Percentiles rank a stretch among this genome's conserved stretches.
phyloP scores from a whole-genome alignment of 768 basidiomycete genomes.

The Mycena rebaudengoi region DNA sequence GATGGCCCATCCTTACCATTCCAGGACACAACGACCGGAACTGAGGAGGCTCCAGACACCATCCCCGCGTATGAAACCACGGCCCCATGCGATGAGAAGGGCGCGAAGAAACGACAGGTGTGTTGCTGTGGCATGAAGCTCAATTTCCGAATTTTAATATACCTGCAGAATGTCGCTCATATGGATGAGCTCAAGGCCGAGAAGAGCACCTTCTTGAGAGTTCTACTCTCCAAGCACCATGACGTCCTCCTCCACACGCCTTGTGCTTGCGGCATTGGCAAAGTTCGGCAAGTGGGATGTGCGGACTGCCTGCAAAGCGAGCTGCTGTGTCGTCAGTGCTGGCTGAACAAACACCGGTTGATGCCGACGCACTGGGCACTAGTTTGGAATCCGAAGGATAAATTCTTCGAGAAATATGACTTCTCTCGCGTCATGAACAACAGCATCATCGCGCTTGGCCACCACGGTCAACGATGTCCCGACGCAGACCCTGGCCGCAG shows the following conservation, averaged over 20 bases:
- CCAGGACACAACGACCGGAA: background rate
- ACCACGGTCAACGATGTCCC: slow-evolving; percentile 1
- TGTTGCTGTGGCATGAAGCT: background rate
- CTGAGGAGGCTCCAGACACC: background rate
- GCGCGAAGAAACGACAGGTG: background rate
- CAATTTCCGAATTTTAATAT: background rate
- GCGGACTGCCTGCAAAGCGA: background rate
- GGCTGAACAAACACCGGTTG: background rate
- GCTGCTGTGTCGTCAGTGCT: too few relatives aligned
- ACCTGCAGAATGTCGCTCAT: background rate
- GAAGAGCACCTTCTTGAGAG: background rate
- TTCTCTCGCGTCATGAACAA: slow-evolving; percentile 1
- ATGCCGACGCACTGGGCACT: background rate
- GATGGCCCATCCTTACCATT: background rate
- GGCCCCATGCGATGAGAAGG: background rate
- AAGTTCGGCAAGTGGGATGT: background rate
- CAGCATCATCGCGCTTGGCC: background rate
- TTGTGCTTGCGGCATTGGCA: background rate
- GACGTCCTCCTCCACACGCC: background rate
- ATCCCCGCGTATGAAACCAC: background rate
- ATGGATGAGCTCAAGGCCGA: background rate
- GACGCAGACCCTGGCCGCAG: background rate
- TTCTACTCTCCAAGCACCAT: background rate
- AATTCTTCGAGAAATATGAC: background rate
- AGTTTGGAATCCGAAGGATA: background rate